Base-by-base conservation (phyloP, 257 asterid genomes). In the Capsicum rhomboideum region DNA sequence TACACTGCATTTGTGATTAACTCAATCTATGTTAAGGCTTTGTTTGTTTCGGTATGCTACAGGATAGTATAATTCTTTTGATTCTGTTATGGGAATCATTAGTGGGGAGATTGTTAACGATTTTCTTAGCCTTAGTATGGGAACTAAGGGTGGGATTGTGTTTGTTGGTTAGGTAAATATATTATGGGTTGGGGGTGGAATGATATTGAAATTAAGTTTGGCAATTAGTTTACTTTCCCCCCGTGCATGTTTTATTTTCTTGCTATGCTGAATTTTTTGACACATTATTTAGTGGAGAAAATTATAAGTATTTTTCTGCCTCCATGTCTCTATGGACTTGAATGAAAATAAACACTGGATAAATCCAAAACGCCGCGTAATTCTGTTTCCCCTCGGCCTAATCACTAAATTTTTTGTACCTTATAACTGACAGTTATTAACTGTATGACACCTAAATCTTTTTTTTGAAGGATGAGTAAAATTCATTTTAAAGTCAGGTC, bases 1-100 rank as follows among this genome's bases (percentile, higher is more conserved):
- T 40, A 68, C 31, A 59, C 59, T 10, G 42, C 17, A n/a, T 49
- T 66, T 54, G 90, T 94, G 50, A 69, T 14, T 72, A 37, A 40
- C 28, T 21, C 34, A n/a, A 44, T 72, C 26, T 75, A 4, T 26
- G 21, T 23, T 75, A 4, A 75, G 44, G 61, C 10, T 49, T 49
- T 75, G 56, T 14, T 75, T 49, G 44, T 17, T 75, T 23, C 26
- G 61, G 59, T 14, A 8, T 49, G 44, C 31, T 46, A 23, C 8
- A 74, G 0, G 40, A 44, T 44, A 21, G n/a, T 26, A 6, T 72
- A 42, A 4, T 72, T 11, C 37, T 46, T 74, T 74, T 74, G 37
- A 7, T 75, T 75, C 40, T 74, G 80, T 6, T 46, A 6, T 23
- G 37, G 31, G 42, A 46, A 21, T 74, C 37, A 0, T 6, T 72